These are phyloP conservation scores for Kwoniella dendrophila DNA, from an alignment of 768 basidiomycete species.

Conservation along the genomic window DNA sequence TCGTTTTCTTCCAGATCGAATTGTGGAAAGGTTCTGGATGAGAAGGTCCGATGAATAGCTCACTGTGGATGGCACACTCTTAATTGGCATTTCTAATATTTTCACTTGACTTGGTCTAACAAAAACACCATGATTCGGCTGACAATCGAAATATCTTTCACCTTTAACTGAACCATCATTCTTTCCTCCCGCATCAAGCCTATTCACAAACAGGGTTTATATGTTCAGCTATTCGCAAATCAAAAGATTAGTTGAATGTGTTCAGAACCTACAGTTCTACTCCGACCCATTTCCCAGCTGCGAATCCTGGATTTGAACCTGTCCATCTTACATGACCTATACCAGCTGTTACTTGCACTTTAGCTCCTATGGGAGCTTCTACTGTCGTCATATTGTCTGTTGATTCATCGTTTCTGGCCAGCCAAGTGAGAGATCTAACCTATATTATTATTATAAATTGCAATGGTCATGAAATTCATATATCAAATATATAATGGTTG, in stretches of 20 bases:
- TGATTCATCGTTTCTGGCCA: background rate
- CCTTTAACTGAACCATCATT: slow-evolving; percentile 90
- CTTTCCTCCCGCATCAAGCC: slow-evolving; percentile 72
- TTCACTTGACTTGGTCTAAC: slow-evolving; percentile 83
- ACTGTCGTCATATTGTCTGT: slow-evolving; percentile 38
- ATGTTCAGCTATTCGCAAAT: slow-evolving; percentile 8
- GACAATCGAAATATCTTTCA: slow-evolving; percentile 77
- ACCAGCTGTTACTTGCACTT: slow-evolving; percentile 78
- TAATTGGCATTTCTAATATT: slow-evolving; percentile 58
- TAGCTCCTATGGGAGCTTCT: slow-evolving; percentile 64
- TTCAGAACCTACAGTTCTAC: slow-evolving; percentile 68
- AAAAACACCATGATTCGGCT: slow-evolving; percentile 78
- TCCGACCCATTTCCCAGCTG: slow-evolving; percentile 91
- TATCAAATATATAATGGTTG: background rate
- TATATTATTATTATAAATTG: too few species aligned
- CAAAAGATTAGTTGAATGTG: slow-evolving; percentile 38
- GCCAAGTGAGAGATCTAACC: background rate
- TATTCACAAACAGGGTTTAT: too few species aligned
- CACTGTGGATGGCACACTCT: slow-evolving; percentile 12
- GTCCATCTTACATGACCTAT: slow-evolving; percentile 82
- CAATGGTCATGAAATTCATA: background rate
- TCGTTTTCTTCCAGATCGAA: too few species aligned
- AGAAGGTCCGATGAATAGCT: too few species aligned
- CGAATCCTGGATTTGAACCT: slow-evolving; percentile 75
- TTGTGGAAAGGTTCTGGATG: too few species aligned